Evolutionary conservation across 306 rosid species (phyloP).

Genomic region (Benincasa hispida): DNA sequence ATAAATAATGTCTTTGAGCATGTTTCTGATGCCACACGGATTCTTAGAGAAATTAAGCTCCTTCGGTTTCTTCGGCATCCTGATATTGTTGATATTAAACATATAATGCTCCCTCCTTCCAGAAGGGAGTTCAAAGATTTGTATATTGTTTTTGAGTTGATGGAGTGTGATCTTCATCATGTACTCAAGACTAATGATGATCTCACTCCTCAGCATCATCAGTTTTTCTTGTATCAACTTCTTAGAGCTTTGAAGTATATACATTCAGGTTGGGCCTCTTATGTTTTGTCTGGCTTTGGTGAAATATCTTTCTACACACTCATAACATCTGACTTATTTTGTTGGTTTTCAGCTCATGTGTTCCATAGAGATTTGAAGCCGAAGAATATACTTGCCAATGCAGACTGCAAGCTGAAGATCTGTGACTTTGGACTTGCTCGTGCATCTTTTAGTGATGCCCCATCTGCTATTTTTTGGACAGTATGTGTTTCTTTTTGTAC

Average conservation of each 20-base stretch:
- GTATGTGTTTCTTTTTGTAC: conserved; percentile 20
- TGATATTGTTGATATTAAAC: conserved; percentile 58
- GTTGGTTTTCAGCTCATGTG: conserved; percentile 29
- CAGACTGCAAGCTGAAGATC: conserved; percentile 63
- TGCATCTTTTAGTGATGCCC: conserved; percentile 40
- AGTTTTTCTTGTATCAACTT: conserved; percentile 57
- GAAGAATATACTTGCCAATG: conserved; percentile 63
- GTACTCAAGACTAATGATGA: conserved; percentile 50
- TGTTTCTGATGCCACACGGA: conserved; percentile 52
- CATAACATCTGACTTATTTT: conserved; percentile 2
- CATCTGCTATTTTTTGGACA: conserved; percentile 61
- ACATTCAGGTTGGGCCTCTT: conserved; percentile 39
- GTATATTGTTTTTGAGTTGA: conserved; percentile 56
- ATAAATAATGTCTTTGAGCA: conserved; percentile 53
- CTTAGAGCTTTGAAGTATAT: conserved; percentile 59
- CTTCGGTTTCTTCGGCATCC: conserved; percentile 55
- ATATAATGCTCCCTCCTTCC: conserved; percentile 55
- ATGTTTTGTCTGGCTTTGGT: background rate
- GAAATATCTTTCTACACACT: background rate
- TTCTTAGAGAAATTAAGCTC: conserved; percentile 53
- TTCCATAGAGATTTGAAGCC: conserved; percentile 62
- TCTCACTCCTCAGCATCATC: conserved; percentile 49
- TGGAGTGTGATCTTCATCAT: conserved; percentile 62
- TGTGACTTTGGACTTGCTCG: conserved; percentile 72
- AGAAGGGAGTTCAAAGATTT: conserved; percentile 55